Percentiles rank a stretch among this genome's conserved stretches.
Evolutionary conservation across 2,329 filamentous ascomycete species (phyloP).

Genomic region (Penicillium verrucosum): DNA sequence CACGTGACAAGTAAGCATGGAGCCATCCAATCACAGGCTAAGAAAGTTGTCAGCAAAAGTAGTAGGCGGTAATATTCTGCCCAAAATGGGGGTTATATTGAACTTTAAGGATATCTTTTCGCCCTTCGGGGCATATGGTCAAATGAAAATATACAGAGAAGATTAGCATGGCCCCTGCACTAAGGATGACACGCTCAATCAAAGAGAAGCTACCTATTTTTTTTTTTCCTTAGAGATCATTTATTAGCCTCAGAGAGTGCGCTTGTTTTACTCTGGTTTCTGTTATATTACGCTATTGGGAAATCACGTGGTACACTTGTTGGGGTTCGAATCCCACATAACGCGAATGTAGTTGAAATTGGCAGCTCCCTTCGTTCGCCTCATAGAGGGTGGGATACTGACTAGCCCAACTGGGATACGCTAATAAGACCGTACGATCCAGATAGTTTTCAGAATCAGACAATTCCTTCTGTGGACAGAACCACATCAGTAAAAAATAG

Average conservation of each 20-base stretch:
- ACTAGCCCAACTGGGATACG: too few relatives aligned
- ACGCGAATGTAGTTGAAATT: not conserved
- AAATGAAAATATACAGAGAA: conserved; percentile 71
- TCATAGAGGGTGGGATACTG: too few relatives aligned
- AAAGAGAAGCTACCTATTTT: conserved; percentile 73
- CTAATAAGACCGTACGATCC: too few relatives aligned
- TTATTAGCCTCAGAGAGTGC: conserved; percentile 10
- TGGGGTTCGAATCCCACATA: not conserved
- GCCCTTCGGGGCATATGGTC: conserved; percentile 56
- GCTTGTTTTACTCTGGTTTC: too few relatives aligned
- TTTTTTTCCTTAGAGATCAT: conserved; percentile 49
- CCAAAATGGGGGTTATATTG: conserved; percentile 15
- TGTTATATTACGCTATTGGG: not conserved
- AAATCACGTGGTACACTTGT: not conserved
- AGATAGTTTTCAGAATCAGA: too few relatives aligned
- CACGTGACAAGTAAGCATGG: not conserved
- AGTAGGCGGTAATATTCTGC: conserved; percentile 7
- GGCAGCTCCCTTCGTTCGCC: too few relatives aligned
- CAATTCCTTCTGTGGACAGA: too few relatives aligned
- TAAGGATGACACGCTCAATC: conserved; percentile 93
- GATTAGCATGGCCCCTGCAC: conserved; percentile 80
- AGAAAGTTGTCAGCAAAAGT: rapidly evolving
- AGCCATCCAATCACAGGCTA: not conserved
- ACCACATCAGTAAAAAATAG: too few relatives aligned
- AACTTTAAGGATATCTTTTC: conserved; percentile 6